Evolutionary conservation across 2,329 filamentous ascomycete species (phyloP).

Genomic region (Macrophomina phaseolina): DNA sequence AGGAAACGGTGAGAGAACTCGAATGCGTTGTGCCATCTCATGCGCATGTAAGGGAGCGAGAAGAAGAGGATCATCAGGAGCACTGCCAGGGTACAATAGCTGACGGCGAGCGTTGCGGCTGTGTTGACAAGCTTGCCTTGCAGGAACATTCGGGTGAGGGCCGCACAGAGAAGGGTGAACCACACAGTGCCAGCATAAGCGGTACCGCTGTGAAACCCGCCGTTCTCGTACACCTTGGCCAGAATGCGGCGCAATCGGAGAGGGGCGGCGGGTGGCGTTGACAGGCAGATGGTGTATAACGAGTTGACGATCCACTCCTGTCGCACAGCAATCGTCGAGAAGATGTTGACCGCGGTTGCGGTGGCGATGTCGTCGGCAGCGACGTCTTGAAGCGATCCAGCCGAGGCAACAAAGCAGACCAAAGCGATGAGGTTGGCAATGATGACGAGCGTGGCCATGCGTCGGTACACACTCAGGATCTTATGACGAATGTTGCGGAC

Average conservation of each 20-base stretch:
- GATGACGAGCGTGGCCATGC: slow-evolving; percentile 51
- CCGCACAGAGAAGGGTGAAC: slow-evolving; percentile 49
- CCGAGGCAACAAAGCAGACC: slow-evolving; percentile 28
- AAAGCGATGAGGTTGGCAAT: slow-evolving; percentile 44
- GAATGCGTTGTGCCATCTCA: slow-evolving; percentile 39
- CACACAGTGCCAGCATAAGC: slow-evolving; percentile 45
- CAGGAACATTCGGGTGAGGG: slow-evolving; percentile 38
- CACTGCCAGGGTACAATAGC: slow-evolving; percentile 33
- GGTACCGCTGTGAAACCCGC: slow-evolving; percentile 43
- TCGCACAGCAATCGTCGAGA: slow-evolving; percentile 38
- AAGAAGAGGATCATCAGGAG: slow-evolving; percentile 37
- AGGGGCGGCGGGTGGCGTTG: slow-evolving; percentile 37
- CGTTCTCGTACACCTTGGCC: slow-evolving; percentile 41
- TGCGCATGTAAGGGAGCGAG: slow-evolving; percentile 35
- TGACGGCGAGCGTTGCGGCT: slow-evolving; percentile 31
- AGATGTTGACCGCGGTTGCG: slow-evolving; percentile 42
- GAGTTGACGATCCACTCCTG: slow-evolving; percentile 42
- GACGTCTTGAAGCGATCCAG: slow-evolving; percentile 28
- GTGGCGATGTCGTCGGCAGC: slow-evolving; percentile 34
- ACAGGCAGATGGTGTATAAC: slow-evolving; percentile 39
- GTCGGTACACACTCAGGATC: slow-evolving; percentile 43
- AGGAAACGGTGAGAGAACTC: slow-evolving; percentile 44
- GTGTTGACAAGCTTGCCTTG: slow-evolving; percentile 28
- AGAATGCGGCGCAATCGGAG: slow-evolving; percentile 34
- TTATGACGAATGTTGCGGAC: slow-evolving; percentile 29